Evolutionary conservation across 768 basidiomycete genomes (phyloP).

Genomic region (Phylloporus sp.): DNA sequence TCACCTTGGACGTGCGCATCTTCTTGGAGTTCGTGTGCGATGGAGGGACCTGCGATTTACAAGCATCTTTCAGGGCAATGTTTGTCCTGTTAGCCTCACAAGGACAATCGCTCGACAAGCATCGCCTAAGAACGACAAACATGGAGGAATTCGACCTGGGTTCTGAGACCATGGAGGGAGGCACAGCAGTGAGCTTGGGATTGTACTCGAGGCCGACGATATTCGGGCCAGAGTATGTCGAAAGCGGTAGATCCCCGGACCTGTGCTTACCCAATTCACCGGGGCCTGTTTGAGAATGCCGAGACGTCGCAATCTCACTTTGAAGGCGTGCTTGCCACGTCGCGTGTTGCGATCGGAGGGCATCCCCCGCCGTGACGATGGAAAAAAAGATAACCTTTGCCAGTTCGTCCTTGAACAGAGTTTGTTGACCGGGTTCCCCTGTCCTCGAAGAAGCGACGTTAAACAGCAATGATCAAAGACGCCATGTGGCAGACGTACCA

Average conservation of each 20-base stretch:
- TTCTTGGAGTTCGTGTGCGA: neutral
- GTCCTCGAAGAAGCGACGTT: neutral
- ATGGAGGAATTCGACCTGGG: neutral
- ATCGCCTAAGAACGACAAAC: constrained; percentile 9
- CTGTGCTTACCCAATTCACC: neutral
- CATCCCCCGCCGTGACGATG: constrained; percentile 9
- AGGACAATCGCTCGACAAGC: constrained; percentile 11
- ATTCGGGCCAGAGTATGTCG: neutral
- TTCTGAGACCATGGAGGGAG: neutral
- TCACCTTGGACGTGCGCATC: neutral
- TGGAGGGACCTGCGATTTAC: neutral
- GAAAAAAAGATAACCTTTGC: constrained; percentile 8
- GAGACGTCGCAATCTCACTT: neutral
- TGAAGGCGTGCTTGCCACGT: constrained; percentile 14
- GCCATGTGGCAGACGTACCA: constrained; percentile 2
- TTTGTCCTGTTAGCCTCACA: constrained; percentile 7
- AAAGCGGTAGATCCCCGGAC: neutral
- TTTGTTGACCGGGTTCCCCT: constrained; percentile 2
- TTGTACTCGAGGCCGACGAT: neutral
- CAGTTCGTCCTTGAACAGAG: constrained; percentile 1
- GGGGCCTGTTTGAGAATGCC: neutral
- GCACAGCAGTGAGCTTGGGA: neutral
- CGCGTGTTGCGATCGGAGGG: constrained; percentile 12
- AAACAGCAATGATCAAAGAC: neutral
- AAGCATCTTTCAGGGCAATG: neutral